Base-by-base conservation (phyloP, 2,329 filamentous ascomycete genomes). In the Cercospora sp. region DNA sequence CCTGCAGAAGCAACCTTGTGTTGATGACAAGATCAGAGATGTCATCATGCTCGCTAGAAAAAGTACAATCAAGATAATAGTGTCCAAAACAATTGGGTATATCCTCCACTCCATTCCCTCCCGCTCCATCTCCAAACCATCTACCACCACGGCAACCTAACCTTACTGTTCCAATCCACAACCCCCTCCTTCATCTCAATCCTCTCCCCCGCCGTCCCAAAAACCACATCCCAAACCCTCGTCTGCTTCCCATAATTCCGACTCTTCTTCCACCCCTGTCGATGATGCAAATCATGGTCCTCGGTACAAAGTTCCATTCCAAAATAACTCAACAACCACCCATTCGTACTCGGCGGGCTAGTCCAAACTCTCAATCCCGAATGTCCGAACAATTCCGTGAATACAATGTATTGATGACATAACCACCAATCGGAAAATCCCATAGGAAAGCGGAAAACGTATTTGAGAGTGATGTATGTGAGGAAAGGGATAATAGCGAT, bases 381-480 rank as follows among this genome's bases (percentile, higher is more conserved):
- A 63, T 82, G 81, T 1, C 81, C 81, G 30, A 74, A 70, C 1
- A 81, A 57, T 61, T 82, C 81, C 5, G 80, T 74, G 72, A 78
- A 83, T 5, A 81, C 75, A n/a, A 83, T 73, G 57, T 82, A 84
- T 61, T 81, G 76, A 58, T 82, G 79, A 69, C 81, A 83, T 9
- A 83, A 69, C 81, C 81, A 83, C 80, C 79, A 81, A 45, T 83
- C 81, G 57, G 81, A 82, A 67, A 83, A 83, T 0, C 79, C 80
- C 78, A 83, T 80, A 0, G 81, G 81, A 12, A 83, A 62, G 0
- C 81, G 81, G 39, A 79, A 74, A 42, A 72, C 36, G 36, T 75
- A 59, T 58, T 76, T 78, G 51, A 83, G 64, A 0, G 75, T 79
- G 62, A 73, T 70, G 66, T 77, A 83, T 1, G 81, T 77, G 55